Base-by-base conservation (phyloP, 495 filamentous ascomycete species). In the Penicillium daleae region DNA sequence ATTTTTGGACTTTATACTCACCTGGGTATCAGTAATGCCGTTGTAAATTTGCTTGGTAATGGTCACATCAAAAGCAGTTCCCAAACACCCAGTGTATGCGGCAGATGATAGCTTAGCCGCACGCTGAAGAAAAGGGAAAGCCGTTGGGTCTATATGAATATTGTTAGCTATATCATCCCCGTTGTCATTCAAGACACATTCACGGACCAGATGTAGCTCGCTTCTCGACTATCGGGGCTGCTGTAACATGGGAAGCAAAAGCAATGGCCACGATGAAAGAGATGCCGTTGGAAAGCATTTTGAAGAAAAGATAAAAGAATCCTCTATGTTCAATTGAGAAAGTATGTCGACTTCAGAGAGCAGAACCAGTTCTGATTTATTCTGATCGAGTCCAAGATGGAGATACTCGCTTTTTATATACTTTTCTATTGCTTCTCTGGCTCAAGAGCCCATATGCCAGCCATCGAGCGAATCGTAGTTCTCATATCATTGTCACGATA, bases 91-190 rank as follows among this genome's bases (percentile, higher is more conserved):
- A 4, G 62, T 70, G 51, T 75, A 75, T 7, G 72, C 74, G 40
- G 72, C 74, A 12, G 74, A 76, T 6, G 74, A 74, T 5, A 76
- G 66, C n/a, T 76, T 46, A n/a, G 74, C 74, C 10, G 71, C 67
- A 42, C 74, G 67, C 17, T 61, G 62, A 26, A 76, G 62, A n/a
- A 64, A 62, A 7, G 56, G 8, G 26, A 67, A 76, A 8, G 63
- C 68, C 21, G 53, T 44, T 9, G 70, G 15, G n/a, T 67, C 73
- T 76, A 12, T 12, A 46, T 24, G n/a, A n/a, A 4, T 2, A 13
- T 22, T 44, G 42, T 46, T 10, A 46, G 21, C 15, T 17, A 44
- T 5, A 3, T 21, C 4, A 12, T 21, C 7, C 42, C 12, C 1
- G 1, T 3, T 3, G 21, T 24, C 8, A 22, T 24, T 22, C 8